Conservation (phyloP, 495 filamentous ascomycete species). For the Echria macrotheca region DNA sequence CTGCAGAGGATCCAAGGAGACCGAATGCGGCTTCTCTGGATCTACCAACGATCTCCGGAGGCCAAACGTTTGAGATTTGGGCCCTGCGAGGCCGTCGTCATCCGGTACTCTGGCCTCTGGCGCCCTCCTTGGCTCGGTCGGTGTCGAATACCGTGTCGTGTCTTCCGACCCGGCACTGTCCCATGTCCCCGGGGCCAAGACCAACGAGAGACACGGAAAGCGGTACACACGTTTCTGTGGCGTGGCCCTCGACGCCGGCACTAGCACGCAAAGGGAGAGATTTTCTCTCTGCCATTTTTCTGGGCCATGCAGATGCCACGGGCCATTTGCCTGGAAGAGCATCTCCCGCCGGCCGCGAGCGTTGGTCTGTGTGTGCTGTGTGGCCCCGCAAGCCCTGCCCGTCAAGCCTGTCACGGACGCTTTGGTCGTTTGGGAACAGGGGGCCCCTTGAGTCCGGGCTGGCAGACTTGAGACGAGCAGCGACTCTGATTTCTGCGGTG, state of each 20-base stretch:
- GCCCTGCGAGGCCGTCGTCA: slow-evolving; percentile 5
- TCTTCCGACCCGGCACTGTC: neutral
- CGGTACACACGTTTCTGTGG: slow-evolving; percentile 19
- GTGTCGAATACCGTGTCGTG: slow-evolving; percentile 1
- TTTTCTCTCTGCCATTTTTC: slow-evolving; percentile 18
- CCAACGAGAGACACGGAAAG: slow-evolving; percentile 3
- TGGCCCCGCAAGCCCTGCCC: slow-evolving; percentile 15
- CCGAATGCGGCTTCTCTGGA: slow-evolving; percentile 19
- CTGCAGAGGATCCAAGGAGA: slow-evolving; percentile 12
- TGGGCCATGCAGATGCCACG: slow-evolving; percentile 21
- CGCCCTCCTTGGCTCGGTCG: neutral
- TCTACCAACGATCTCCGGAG: slow-evolving; percentile 30
- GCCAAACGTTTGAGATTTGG: slow-evolving; percentile 27
- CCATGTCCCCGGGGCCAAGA: neutral
- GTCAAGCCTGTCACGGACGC: slow-evolving; percentile 26
- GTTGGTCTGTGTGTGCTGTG: slow-evolving; percentile 18
- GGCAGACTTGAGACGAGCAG: slow-evolving; percentile 45
- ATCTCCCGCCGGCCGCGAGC: slow-evolving; percentile 24
- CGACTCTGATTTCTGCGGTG: slow-evolving; percentile 29
- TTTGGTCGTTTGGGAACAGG: slow-evolving; percentile 26
- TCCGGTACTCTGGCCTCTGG: neutral
- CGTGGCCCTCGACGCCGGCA: slow-evolving; percentile 9
- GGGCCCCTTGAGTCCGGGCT: slow-evolving; percentile 25
- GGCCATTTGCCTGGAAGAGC: slow-evolving; percentile 25
- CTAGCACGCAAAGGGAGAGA: slow-evolving; percentile 17